These are phyloP conservation scores for Gypsophila paniculata DNA, from an alignment of 179 eudicot species.

Conservation along the genomic window DNA sequence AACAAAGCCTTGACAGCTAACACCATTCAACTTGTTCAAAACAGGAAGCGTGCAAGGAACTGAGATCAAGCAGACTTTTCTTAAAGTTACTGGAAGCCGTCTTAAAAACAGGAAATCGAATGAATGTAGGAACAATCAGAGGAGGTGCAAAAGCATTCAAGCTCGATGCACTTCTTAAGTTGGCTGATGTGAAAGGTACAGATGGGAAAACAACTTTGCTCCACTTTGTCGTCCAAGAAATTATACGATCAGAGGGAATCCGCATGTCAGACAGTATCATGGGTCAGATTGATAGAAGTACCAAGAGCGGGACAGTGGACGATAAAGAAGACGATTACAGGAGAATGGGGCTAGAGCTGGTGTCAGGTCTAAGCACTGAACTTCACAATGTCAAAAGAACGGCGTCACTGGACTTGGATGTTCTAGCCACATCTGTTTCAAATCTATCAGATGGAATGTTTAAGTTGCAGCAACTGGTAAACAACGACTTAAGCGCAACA, in stretches of 20 bases:
- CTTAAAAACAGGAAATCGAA: conserved; percentile 90
- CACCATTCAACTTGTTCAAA: background rate
- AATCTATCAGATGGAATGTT: conserved; percentile 67
- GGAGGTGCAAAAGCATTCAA: conserved; percentile 98
- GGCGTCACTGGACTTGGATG: conserved; percentile 83
- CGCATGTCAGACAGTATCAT: conserved; percentile 80
- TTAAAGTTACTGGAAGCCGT: conserved; percentile 88
- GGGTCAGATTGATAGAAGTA: conserved; percentile 67
- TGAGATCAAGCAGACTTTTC: conserved; percentile 86
- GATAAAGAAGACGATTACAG: conserved; percentile 72
- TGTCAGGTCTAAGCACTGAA: conserved; percentile 75
- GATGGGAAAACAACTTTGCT: conserved; percentile 91
- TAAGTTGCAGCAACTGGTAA: conserved; percentile 44
- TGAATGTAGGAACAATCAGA: conserved; percentile 91
- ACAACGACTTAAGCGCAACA: conserved; percentile 37
- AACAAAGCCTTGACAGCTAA: background rate
- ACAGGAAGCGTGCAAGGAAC: conserved; percentile 95
- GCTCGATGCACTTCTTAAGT: conserved; percentile 91
- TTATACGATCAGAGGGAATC: conserved; percentile 70
- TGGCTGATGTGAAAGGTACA: conserved; percentile 89
- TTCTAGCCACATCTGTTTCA: conserved; percentile 74
- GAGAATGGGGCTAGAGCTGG: conserved; percentile 89
- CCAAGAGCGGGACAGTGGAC: conserved; percentile 36
- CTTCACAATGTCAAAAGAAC: conserved; percentile 91
- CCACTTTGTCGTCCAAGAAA: conserved; percentile 95